These are phyloP conservation scores for Cryptococcus floricola DNA, from an alignment of 1,284 basidiomycete species.

Conservation along the genomic window DNA sequence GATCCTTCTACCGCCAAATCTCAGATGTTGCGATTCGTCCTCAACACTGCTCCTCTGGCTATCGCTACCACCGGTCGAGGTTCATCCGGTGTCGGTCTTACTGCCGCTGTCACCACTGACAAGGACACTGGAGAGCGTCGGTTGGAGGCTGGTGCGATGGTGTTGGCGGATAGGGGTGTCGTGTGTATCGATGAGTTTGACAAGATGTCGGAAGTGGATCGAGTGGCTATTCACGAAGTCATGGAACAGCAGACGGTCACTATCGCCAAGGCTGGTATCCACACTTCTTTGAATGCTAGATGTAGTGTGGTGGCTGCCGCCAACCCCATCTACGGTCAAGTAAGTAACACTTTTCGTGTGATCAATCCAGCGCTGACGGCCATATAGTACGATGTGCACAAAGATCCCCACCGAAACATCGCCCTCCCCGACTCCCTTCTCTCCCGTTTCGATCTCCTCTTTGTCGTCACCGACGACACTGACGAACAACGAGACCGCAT, in stretches of 20 bases:
- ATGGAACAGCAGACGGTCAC: conserved; percentile 99
- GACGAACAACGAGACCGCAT: conserved; percentile 89
- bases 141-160: conserved; percentile 98
- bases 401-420: conserved; percentile 98
- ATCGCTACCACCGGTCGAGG: conserved; percentile 98
- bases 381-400: conserved; percentile 92
- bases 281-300: conserved; percentile 94
- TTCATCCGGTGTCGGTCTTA: conserved; percentile 96
- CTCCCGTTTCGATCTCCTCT: conserved; percentile 98
- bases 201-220: conserved; percentile 98
- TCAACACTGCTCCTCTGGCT: conserved; percentile 92
- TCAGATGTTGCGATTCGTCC: conserved; percentile 92
- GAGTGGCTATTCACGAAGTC: conserved; percentile 99
- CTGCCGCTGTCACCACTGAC: conserved; percentile 98
- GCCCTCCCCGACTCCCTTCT: conserved; percentile 96
- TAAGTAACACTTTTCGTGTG: conserved; percentile 43
- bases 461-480: conserved; percentile 97
- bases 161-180: conserved; percentile 97
- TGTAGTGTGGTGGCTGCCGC: conserved; percentile 98
- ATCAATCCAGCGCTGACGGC: neutral
- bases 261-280: conserved; percentile 98
- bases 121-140: conserved; percentile 93
- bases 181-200: conserved; percentile 99
- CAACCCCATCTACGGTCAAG: conserved; percentile 98
- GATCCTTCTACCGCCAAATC: conserved; percentile 98